Evolutionary conservation across 1,139 yeast genomes (phyloP).

Genomic region (Sugiyamaella neomexicana): DNA sequence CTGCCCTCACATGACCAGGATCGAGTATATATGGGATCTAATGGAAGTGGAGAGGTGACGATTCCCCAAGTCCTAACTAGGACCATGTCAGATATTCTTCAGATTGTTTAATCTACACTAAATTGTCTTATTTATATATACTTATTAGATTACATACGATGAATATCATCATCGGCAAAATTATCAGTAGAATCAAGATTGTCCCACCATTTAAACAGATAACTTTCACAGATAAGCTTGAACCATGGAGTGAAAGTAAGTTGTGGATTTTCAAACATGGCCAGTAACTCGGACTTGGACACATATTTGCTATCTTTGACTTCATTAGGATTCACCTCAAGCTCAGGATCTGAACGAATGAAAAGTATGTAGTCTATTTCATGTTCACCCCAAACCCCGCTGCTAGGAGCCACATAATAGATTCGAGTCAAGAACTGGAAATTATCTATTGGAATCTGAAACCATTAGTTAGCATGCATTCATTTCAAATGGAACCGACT

Average conservation of each 20-base stretch:
- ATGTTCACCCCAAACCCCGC: slow-evolving; percentile 95
- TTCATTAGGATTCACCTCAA: slow-evolving; percentile 64
- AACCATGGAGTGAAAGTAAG: slow-evolving; percentile 96
- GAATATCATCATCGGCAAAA: slow-evolving; percentile 41
- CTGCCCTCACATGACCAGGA: neutral
- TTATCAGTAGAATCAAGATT: slow-evolving; percentile 57
- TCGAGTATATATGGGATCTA: neutral
- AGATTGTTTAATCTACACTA: neutral
- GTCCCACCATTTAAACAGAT: slow-evolving; percentile 93
- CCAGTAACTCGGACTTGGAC: slow-evolving; percentile 59
- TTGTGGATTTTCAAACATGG: slow-evolving; percentile 64
- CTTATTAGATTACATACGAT: slow-evolving; percentile 28
- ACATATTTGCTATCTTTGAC: slow-evolving; percentile 83
- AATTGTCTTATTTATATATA: neutral
- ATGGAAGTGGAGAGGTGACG: neutral
- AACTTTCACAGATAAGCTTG: slow-evolving; percentile 87
- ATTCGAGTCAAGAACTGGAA: slow-evolving; percentile 89
- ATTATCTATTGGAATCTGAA: slow-evolving; percentile 53
- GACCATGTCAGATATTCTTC: neutral
- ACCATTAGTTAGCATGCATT: neutral
- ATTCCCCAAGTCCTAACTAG: neutral
- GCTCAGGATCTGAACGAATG: slow-evolving; percentile 58
- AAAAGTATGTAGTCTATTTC: slow-evolving; percentile 94
- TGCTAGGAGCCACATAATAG: slow-evolving; percentile 86
- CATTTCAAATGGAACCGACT: too few species aligned